Evolutionary conservation across 345 rosid species (phyloP).

Genomic region (Corchorus capsularis): DNA sequence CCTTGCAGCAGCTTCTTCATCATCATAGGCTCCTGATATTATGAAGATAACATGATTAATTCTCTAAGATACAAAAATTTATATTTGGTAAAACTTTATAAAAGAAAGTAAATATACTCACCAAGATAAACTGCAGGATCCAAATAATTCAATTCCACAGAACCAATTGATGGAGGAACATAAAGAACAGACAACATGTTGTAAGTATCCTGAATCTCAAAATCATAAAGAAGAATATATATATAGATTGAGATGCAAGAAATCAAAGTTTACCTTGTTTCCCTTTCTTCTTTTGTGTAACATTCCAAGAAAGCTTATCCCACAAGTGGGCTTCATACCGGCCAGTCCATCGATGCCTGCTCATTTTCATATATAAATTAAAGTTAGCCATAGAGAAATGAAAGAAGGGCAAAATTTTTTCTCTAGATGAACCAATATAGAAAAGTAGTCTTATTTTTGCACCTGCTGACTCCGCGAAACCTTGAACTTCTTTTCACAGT

Average conservation of each 20-base stretch:
- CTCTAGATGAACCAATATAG: not conserved
- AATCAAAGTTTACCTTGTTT: slow-evolving; percentile 48
- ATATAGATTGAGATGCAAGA: not conserved
- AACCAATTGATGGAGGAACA: slow-evolving; percentile 23
- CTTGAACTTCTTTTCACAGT: slow-evolving; percentile 73
- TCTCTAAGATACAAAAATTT: not conserved
- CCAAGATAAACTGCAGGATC: slow-evolving; percentile 60
- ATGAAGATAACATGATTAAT: not conserved
- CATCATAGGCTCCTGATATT: slow-evolving; percentile 63
- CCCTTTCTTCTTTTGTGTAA: slow-evolving; percentile 70
- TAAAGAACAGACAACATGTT: not conserved
- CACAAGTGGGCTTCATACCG: slow-evolving; percentile 70
- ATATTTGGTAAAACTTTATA: not conserved
- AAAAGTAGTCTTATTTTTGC: not conserved
- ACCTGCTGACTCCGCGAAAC: slow-evolving; percentile 76
- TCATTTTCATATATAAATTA: not conserved
- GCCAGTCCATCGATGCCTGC: slow-evolving; percentile 73
- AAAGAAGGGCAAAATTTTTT: not conserved
- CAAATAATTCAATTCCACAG: slow-evolving; percentile 14
- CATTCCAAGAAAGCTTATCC: slow-evolving; percentile 74
- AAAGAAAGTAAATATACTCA: slow-evolving; percentile 24
- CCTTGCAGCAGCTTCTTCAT: slow-evolving; percentile 74
- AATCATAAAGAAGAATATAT: not conserved
- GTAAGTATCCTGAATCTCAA: slow-evolving; percentile 12
- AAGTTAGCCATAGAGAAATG: not conserved